These are phyloP conservation scores for Fragaria nilgerrensis DNA, from an alignment of 306 rosid genomes.

Conservation along the genomic window DNA sequence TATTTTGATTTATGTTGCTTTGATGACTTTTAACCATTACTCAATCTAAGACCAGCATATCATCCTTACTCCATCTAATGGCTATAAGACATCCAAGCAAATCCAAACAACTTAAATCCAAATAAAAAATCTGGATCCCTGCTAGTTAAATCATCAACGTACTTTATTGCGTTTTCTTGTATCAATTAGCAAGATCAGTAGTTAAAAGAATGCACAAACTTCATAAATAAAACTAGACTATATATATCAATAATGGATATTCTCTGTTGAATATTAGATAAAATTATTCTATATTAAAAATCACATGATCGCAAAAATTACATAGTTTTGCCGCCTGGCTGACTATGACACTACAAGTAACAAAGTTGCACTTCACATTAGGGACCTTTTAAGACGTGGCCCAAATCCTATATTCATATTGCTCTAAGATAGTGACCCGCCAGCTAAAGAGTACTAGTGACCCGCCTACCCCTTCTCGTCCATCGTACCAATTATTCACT, in stretches of 20 bases:
- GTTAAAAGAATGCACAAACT: background rate
- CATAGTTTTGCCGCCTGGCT: background rate
- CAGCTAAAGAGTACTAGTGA: background rate
- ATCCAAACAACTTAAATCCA: too few species aligned
- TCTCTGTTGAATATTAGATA: background rate
- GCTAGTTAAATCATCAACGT: too few species aligned
- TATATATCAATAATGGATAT: background rate
- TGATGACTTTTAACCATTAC: too few species aligned
- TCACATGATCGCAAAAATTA: background rate
- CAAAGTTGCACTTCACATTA: background rate
- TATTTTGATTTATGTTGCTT: too few species aligned
- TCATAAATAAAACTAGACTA: background rate
- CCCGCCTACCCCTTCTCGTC: background rate
- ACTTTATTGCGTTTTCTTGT: too few species aligned
- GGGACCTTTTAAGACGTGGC: background rate
- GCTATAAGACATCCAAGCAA: too few species aligned
- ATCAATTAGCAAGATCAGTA: background rate
- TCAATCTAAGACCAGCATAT: too few species aligned
- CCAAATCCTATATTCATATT: background rate
- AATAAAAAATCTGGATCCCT: too few species aligned
- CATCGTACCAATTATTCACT: background rate
- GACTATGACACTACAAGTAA: background rate
- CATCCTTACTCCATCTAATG: too few species aligned
- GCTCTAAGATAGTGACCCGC: background rate
- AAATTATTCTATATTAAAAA: background rate